Conservation (phyloP, 345 rosid species). For the Toxicodendron radicans region DNA sequence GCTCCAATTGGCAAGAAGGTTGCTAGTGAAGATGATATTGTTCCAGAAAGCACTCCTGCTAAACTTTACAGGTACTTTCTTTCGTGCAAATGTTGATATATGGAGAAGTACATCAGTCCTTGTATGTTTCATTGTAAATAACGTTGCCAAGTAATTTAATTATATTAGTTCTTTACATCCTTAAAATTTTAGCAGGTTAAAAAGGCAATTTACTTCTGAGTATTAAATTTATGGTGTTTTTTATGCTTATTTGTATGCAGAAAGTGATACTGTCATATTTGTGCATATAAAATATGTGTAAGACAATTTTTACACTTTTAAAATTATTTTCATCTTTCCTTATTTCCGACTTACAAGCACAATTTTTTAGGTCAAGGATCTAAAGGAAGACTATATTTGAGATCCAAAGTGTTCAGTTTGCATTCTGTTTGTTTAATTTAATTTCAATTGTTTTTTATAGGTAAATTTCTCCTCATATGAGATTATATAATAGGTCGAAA, state of each 20-base stretch:
- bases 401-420: neutral
- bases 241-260: neutral
- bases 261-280: neutral
- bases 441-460: conserved; percentile 4
- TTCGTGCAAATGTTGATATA: conserved; percentile 19
- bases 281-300: neutral
- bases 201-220: neutral
- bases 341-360: neutral
- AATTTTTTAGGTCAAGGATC: neutral
- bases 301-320: neutral
- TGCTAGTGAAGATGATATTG: conserved; percentile 70
- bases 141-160: conserved; percentile 5
- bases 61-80: conserved; percentile 63
- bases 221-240: neutral
- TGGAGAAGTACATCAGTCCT: neutral
- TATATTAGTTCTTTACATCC: neutral
- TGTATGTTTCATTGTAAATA: neutral
- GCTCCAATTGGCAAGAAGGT: conserved; percentile 95
- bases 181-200: neutral
- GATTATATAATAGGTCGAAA: neutral
- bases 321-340: neutral
- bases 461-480: neutral
- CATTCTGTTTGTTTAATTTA: neutral
- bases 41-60: conserved; percentile 71
- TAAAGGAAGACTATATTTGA: neutral